Conservation (phyloP, 2,329 filamentous ascomycete genomes). For the Aspergillus spinulosporus region DNA sequence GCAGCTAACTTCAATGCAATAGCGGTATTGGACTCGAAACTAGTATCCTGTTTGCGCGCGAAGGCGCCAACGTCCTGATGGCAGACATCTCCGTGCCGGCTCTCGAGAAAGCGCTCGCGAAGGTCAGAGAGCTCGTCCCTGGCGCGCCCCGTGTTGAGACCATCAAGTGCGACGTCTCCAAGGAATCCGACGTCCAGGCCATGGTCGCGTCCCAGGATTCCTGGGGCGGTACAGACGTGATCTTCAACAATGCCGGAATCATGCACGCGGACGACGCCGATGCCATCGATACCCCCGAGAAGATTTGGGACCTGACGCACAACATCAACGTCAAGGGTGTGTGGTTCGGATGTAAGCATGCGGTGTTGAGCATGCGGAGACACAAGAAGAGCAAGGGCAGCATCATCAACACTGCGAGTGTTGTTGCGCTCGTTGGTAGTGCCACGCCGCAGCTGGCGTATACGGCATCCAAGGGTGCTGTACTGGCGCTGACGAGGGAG, state of each 20-base stretch:
- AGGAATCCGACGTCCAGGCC: conserved; percentile 74
- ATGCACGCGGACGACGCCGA: conserved; percentile 85
- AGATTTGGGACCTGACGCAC: conserved; percentile 91
- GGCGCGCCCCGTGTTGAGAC: conserved; percentile 25
- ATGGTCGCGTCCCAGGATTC: conserved; percentile 73
- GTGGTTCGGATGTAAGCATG: conserved; percentile 95
- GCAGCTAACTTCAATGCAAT: not conserved
- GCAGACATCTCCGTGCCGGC: conserved; percentile 79
- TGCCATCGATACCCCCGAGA: conserved; percentile 80
- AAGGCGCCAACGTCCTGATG: conserved; percentile 83
- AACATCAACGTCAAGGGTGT: conserved; percentile 97
- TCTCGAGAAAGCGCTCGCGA: conserved; percentile 72
- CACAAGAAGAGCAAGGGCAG: conserved; percentile 76
- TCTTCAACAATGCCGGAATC: conserved; percentile 95
- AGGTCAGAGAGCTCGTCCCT: conserved; percentile 72
- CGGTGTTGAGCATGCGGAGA: conserved; percentile 75
- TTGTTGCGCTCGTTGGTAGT: conserved; percentile 82
- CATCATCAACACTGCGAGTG: conserved; percentile 89
- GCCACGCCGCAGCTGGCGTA: conserved; percentile 90
- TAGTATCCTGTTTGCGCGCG: conserved; percentile 80
- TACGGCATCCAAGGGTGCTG: conserved; percentile 90
- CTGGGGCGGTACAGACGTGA: conserved; percentile 78
- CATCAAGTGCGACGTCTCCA: conserved; percentile 68
- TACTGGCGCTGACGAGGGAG: conserved; percentile 85
- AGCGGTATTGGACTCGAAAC: conserved; percentile 92